These are phyloP conservation scores for Plasmodium vinckei DNA, from an alignment of 169 alveolate species.

Conservation along the genomic window DNA sequence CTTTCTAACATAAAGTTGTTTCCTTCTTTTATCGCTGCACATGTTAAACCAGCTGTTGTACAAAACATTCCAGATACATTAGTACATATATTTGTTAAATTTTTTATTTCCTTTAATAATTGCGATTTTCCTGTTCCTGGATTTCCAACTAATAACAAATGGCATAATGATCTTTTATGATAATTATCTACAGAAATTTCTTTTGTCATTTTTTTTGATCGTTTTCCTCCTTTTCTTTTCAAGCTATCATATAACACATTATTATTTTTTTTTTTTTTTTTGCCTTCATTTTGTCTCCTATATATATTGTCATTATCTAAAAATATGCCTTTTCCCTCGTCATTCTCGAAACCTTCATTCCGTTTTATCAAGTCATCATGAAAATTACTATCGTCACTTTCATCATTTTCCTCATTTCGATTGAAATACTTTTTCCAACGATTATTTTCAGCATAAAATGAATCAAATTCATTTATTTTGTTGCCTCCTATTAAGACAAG, in stretches of 20 bases:
- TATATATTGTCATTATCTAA: background rate
- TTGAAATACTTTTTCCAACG: constrained; percentile 58
- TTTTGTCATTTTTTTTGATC: background rate
- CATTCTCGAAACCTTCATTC: too few relatives aligned
- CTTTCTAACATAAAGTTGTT: constrained; percentile 92
- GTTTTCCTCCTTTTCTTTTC: constrained; percentile 7
- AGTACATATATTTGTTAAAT: constrained; percentile 79
- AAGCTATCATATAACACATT: too few relatives aligned
- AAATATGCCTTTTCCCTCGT: background rate
- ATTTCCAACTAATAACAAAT: constrained; percentile 94
- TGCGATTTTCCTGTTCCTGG: constrained; percentile 97
- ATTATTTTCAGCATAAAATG: constrained; percentile 60
- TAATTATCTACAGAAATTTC: constrained; percentile 23
- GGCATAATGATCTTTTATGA: constrained; percentile 84
- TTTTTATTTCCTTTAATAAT: constrained; percentile 87
- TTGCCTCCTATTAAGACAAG: constrained; percentile 71
- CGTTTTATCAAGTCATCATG: too few relatives aligned
- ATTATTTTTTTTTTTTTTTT: background rate
- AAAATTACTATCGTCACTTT: too few relatives aligned
- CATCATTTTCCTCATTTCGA: background rate
- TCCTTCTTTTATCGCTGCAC: constrained; percentile 92
- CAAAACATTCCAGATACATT: constrained; percentile 90
- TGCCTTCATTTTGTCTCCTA: background rate
- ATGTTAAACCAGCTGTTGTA: constrained; percentile 94
- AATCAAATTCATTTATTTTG: constrained; percentile 42